Evolutionary conservation across 2,329 filamentous ascomycete genomes (phyloP), one percentile per base, ranked within the genome.

Genomic region (Penicillium sp.): DNA sequence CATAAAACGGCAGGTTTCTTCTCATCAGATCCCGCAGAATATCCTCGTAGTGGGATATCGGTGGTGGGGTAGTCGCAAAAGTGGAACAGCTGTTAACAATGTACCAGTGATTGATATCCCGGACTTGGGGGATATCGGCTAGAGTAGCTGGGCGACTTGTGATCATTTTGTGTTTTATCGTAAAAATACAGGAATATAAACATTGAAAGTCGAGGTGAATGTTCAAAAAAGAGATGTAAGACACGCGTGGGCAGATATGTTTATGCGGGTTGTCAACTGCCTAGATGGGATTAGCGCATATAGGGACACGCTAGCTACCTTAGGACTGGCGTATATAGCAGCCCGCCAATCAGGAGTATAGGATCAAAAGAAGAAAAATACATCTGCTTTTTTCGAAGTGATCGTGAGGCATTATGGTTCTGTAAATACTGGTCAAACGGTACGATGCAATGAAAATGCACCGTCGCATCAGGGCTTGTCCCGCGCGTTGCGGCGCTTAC

Each of bases 61-160:
- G 62, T 8, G 71, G 69, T 7, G 69, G 63, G 40, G 69, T 67
- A 45, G 67, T 58, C 29, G 69, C 63, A 52, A 78, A 74, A 5
- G 72, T 74, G 21, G 38, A 51, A 38, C 40, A 75, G 64, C 35
- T 75, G 61, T 77, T 71, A 50, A 64, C 59, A 33, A 77, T 70
- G 57, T 78, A 78, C 66, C 76, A 65, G 27, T 67, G 67, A 58
- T 71, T 70, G 54, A 78, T 77, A 25, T 61, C 61, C 25, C 64
- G 65, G 41, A 77, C 67, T 48, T 73, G 68, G 37, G 71, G 67
- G 40, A 77, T 64, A 64, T 78, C 72, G 3, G 58, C 50, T 43
- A 66, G 55, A 17, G 59, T 67, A 23, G 70, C 71, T 10, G 71
- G 64, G 55, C 73, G 74, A 64, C 75, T 71, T 23, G 29, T 56